These are phyloP conservation scores for Chrysopogon serrulatus DNA, from an alignment of 176 grass and related monocot species.

Conservation along the genomic window DNA sequence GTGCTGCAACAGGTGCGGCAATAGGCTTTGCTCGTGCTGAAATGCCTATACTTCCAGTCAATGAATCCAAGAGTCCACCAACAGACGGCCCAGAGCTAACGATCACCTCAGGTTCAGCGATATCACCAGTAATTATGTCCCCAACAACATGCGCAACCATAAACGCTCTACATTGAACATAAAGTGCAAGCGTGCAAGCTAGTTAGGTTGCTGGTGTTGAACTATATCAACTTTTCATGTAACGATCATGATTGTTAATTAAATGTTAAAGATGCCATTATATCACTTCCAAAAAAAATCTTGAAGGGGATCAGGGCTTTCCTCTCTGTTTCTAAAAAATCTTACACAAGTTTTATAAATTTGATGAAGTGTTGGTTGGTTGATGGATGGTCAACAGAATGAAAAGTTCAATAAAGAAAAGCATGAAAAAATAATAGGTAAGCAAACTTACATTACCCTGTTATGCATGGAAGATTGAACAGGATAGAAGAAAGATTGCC, in stretches of 20 bases:
- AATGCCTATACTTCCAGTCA: slow-evolving; percentile 96
- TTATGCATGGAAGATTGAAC: slow-evolving; percentile 92
- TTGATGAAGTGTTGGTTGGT: neutral
- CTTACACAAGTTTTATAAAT: neutral
- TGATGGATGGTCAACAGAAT: neutral
- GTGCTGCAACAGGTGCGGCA: slow-evolving; percentile 63
- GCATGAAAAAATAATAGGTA: slow-evolving; percentile 8
- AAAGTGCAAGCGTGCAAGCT: neutral
- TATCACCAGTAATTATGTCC: slow-evolving; percentile 82
- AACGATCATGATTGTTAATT: neutral
- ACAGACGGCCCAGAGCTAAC: slow-evolving; percentile 60
- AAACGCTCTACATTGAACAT: slow-evolving; percentile 59
- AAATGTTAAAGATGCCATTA: neutral
- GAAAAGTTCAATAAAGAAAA: neutral
- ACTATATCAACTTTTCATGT: neutral
- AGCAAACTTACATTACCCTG: slow-evolving; percentile 97
- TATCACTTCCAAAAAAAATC: neutral
- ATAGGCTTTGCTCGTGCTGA: slow-evolving; percentile 61
- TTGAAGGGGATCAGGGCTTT: neutral
- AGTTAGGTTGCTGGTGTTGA: neutral
- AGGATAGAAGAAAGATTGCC: slow-evolving; percentile 75
- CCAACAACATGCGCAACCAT: slow-evolving; percentile 89
- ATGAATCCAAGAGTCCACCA: slow-evolving; percentile 87
- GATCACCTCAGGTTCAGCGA: slow-evolving; percentile 68
- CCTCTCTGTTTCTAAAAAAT: neutral